phyloP scores from a whole-genome alignment of 208 protist species.

The Leishmania gerbilli region DNA sequence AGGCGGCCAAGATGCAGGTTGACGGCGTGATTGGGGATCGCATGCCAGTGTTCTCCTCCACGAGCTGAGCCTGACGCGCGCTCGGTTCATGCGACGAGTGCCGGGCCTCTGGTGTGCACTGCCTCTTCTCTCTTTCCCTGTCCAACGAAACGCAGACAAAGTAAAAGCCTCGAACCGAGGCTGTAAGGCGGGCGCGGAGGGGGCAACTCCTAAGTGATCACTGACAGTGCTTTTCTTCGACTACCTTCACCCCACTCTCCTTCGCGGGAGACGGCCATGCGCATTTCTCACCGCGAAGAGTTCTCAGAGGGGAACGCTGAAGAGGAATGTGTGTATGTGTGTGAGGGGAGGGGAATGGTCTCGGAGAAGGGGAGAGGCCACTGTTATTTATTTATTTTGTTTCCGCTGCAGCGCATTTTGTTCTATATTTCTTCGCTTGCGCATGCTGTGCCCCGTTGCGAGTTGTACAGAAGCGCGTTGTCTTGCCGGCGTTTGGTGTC shows the following conservation, averaged over 20 bases:
- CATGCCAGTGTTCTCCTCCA: slow-evolving; percentile 41
- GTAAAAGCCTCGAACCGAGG: neutral
- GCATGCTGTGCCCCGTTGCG: neutral
- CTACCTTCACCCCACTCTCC: neutral
- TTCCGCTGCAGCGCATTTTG: neutral
- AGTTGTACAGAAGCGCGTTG: neutral
- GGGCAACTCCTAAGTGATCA: neutral
- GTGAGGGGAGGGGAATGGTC: neutral
- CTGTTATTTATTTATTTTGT: neutral
- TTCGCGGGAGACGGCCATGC: neutral
- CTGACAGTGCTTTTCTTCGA: neutral
- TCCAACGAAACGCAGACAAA: neutral
- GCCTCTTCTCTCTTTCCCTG: slow-evolving; percentile 2
- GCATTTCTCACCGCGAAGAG: neutral
- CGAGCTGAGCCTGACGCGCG: neutral
- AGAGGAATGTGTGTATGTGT: neutral
- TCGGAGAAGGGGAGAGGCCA: neutral
- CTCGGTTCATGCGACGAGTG: neutral
- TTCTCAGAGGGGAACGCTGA: neutral
- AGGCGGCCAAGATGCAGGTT: slow-evolving; percentile 54
- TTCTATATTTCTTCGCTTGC: neutral
- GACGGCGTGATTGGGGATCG: slow-evolving; percentile 81
- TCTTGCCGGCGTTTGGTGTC: neutral
- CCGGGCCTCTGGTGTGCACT: neutral
- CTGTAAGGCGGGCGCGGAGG: neutral